Evolutionary conservation across 1,139 yeast species (phyloP).

Genomic region (Magnusiomyces paraingens): DNA sequence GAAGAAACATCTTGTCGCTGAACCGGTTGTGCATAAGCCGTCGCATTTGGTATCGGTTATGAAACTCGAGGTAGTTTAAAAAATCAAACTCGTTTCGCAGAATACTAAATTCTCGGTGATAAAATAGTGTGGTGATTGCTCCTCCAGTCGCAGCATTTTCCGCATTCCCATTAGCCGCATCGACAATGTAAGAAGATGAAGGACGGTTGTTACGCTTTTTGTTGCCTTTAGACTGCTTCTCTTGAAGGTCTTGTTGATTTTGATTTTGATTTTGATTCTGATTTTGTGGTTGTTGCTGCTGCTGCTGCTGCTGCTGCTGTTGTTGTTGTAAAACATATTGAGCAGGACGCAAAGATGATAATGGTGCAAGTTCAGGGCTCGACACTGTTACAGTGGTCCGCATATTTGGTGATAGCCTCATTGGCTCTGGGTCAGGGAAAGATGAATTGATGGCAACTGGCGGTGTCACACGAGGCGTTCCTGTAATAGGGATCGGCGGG

Average conservation of each 20-base stretch:
- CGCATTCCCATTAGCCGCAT: no score
- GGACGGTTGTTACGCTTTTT: no score
- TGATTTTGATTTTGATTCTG: neutral
- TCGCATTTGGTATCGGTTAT: constrained; percentile 40
- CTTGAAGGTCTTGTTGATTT: neutral
- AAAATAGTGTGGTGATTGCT: constrained; percentile 36
- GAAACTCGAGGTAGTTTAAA: constrained; percentile 47
- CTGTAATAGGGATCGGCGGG: constrained; percentile 4
- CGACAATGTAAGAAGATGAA: no score
- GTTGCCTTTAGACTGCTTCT: no score
- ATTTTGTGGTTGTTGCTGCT: neutral
- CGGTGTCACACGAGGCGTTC: neutral
- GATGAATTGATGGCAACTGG: neutral
- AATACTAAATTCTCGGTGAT: constrained; percentile 53
- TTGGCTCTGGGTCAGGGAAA: constrained; percentile 1
- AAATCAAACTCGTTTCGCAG: constrained; percentile 60
- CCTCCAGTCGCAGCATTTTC: neutral
- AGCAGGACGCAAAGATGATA: no score
- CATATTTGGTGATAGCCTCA: constrained; percentile 2
- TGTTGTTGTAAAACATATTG: no score
- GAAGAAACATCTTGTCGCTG: constrained; percentile 29
- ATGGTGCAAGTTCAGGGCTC: no score
- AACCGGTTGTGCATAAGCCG: constrained; percentile 13
- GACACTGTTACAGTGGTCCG: no score
- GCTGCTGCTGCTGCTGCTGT: neutral